These are phyloP conservation scores for Kalaharituber pfeilii DNA, from an alignment of 2,329 filamentous ascomycete species.

Conservation along the genomic window DNA sequence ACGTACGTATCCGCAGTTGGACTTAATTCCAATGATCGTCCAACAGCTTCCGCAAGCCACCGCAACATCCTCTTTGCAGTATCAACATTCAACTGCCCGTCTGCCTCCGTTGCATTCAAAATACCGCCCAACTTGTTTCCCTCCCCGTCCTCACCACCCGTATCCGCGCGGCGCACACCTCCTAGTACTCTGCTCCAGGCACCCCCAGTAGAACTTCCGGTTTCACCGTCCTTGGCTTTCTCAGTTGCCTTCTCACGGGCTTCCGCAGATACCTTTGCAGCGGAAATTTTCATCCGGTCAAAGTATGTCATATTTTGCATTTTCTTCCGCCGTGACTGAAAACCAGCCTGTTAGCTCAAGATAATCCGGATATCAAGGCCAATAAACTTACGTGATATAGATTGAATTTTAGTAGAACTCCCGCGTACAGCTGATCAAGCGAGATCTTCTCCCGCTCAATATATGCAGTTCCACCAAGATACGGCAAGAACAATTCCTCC, in stretches of 20 bases:
- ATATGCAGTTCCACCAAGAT: conserved; percentile 50
- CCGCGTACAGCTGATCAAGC: conserved; percentile 70
- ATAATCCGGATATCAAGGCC: neutral
- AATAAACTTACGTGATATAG: conserved; percentile 51
- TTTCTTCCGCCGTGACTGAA: conserved; percentile 49
- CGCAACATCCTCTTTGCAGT: conserved; percentile 96
- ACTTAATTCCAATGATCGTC: conserved; percentile 77
- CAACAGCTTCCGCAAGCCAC: conserved; percentile 90
- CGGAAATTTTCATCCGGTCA: conserved; percentile 19
- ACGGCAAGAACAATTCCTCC: conserved; percentile 59
- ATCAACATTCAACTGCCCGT: conserved; percentile 64
- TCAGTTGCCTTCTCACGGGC: conserved; percentile 21
- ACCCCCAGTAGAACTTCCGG: neutral
- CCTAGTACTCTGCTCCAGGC: neutral
- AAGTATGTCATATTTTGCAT: conserved; percentile 29
- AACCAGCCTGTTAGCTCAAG: neutral
- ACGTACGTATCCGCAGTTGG: conserved; percentile 55
- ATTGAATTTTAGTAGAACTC: conserved; percentile 86
- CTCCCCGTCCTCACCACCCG: neutral
- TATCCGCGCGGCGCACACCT: neutral
- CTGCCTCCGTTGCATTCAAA: conserved; percentile 54
- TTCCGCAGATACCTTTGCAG: conserved; percentile 12
- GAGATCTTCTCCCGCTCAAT: conserved; percentile 52
- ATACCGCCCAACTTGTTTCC: neutral
- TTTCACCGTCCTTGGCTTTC: conserved; percentile 7